phyloP scores from a whole-genome alignment of 306 rosid genomes.

The Biancaea sappan region DNA sequence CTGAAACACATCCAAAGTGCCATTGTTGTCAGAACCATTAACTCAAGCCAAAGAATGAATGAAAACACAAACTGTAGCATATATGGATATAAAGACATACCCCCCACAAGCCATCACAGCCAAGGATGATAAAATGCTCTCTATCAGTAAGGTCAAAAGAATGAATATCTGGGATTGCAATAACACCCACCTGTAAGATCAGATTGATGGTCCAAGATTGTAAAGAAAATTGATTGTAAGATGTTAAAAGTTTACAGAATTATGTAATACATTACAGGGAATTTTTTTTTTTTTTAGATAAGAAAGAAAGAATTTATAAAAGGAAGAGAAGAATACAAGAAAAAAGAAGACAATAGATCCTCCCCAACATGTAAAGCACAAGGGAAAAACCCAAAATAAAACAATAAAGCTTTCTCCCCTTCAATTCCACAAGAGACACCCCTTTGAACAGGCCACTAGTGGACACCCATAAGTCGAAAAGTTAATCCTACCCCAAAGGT shows the following conservation, averaged over 20 bases:
- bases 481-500: no score
- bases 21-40: slow-evolving; percentile 12
- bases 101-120: slow-evolving; percentile 98
- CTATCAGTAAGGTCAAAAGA: slow-evolving; percentile 75
- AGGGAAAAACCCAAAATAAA: no score
- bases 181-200: slow-evolving; percentile 75
- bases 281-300: no score
- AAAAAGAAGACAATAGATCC: no score
- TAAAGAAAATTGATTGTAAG: not conserved
- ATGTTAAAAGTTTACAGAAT: not conserved
- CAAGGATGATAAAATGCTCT: slow-evolving; percentile 89
- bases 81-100: slow-evolving; percentile 42
- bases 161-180: slow-evolving; percentile 81
- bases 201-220: not conserved
- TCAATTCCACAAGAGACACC: no score
- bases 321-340: no score
- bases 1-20: slow-evolving; percentile 44
- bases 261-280: not conserved
- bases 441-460: no score
- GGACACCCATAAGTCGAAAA: no score
- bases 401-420: no score
- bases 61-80: not conserved
- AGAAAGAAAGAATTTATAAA: no score
- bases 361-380: no score
- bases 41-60: slow-evolving; percentile 32